Evolutionary conservation across 345 rosid genomes (phyloP).

Genomic region (Syzygium aqueum): DNA sequence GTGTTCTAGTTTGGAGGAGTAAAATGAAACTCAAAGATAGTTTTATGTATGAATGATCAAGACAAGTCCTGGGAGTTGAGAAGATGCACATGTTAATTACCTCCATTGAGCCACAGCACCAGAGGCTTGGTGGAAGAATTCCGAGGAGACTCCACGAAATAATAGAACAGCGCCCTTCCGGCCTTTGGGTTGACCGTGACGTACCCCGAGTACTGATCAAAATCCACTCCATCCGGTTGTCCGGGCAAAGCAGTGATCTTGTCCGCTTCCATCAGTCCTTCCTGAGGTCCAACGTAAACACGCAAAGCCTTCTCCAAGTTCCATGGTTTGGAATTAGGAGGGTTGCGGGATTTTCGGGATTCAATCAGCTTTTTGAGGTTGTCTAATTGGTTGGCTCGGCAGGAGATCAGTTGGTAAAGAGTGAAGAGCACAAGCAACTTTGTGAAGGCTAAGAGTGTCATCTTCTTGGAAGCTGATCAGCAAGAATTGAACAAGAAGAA

Average conservation of each 20-base stretch:
- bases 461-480: neutral
- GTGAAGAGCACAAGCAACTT: slow-evolving; percentile 9
- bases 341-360: slow-evolving; percentile 14
- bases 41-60: neutral
- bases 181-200: slow-evolving; percentile 20
- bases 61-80: neutral
- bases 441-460: neutral
- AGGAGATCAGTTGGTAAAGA: slow-evolving; percentile 2
- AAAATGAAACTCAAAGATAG: neutral
- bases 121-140: slow-evolving; percentile 31
- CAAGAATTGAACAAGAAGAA: neutral
- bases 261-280: slow-evolving; percentile 14
- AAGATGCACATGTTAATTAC: neutral
- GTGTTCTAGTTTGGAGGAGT: neutral
- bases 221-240: slow-evolving; percentile 25
- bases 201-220: slow-evolving; percentile 27
- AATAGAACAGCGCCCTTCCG: slow-evolving; percentile 27
- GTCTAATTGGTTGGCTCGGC: slow-evolving; percentile 18
- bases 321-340: slow-evolving; percentile 5
- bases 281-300: slow-evolving; percentile 14
- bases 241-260: slow-evolving; percentile 21
- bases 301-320: neutral
- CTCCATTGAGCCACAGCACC: slow-evolving; percentile 32
- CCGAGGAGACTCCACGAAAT: slow-evolving; percentile 26
- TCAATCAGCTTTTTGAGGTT: slow-evolving; percentile 14